Base-by-base conservation (phyloP, 768 basidiomycete genomes). In the Trametes cubensis region DNA sequence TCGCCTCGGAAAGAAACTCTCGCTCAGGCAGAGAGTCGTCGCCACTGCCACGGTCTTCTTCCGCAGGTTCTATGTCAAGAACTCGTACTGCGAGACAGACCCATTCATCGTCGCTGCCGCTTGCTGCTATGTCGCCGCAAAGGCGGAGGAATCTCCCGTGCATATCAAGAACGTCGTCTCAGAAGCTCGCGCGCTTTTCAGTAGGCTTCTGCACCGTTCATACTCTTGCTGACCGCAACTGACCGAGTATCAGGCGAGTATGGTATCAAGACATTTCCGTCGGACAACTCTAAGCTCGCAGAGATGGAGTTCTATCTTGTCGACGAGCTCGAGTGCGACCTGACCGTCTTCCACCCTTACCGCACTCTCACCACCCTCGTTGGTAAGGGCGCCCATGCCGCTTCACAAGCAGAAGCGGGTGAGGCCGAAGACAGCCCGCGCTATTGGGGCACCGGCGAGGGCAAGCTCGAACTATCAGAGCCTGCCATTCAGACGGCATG, bases 261-360 rank as follows among this genome's bases (percentile, higher is more conserved):
- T 69, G 84, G 82, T 5, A 79, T 90, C 71, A 89, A 90, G 70
- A 75, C 82, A n/a, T 96, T 97, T 70, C 86, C 91, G 0, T 83
- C 89, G 0, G 95, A 97, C 71, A 90, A 95, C 69, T 84, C 89
- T 13, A 95, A 94, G 70, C 79, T 99, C 15, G 97, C 95, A 4
- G 97, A 99, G 74, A 98, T 98, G 95, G 96, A 98, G 72, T 98
- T 98, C 77, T 98, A 96, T 77, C 86, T 98, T 11, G 88, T 99
- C 23, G 94, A 94, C 70, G 95, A 99, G 72, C 83, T 98, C 26
- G 95, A 97, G 73, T 98, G 96, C 69, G 94, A 98, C 74, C 78
- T 99, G 45, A 74, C 88, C 57, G 83, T 98, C 8, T 98, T 94
- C 73, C 97, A 98, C 73, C 96, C 97, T 0, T 99, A 99, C 75